Base-by-base conservation (phyloP, 257 asterid species). In the Solanum virginianum region DNA sequence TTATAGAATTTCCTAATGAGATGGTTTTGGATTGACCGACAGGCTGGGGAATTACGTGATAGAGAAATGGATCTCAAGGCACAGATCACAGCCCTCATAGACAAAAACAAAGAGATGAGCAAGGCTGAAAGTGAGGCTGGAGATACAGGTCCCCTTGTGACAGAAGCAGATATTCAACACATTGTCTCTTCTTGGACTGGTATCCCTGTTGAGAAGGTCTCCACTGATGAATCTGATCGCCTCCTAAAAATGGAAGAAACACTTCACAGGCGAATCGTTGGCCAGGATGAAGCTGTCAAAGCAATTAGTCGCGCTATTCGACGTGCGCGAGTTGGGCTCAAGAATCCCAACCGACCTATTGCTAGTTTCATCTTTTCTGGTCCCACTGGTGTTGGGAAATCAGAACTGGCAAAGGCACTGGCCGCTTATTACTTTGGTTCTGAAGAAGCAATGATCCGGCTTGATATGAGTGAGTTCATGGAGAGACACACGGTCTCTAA, bases 21-120 rank as follows among this genome's bases (percentile, higher is more conserved):
- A 26, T 80, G 57, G 53, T 74, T 47, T 60, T 72, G 60, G 39
- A 53, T 87, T 18, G 69, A 65, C 82, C 59, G 80, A 80, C 87
- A 96, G 99, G 99, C 99, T 75, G 98, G 98, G 84, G 98, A 94
- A 85, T 91, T 96, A 22, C 98, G 99, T 41, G 99, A 96, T 74
- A 91, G 95, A 84, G 99, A 95, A 90, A 95, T 95, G 98, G 99
- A 96, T 87, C 95, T 96, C 7, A 93, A 90, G 94, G 95, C 98
- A 26, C 98, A 96, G 86, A 96, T 96, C 86, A 90, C 99, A 2
- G 89, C 92, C 82, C 95, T 96, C 13, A 45, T 95, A 9, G 97
- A 94, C 91, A 96, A 96, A 86, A 96, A 92, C 92, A 96, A 96
- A 88, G 99, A 96, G 91, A 94, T 93, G 97, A 89, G 92, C 84